Base-by-base conservation (phyloP, 2,329 filamentous ascomycete genomes). In the Aschersonia sp. region DNA sequence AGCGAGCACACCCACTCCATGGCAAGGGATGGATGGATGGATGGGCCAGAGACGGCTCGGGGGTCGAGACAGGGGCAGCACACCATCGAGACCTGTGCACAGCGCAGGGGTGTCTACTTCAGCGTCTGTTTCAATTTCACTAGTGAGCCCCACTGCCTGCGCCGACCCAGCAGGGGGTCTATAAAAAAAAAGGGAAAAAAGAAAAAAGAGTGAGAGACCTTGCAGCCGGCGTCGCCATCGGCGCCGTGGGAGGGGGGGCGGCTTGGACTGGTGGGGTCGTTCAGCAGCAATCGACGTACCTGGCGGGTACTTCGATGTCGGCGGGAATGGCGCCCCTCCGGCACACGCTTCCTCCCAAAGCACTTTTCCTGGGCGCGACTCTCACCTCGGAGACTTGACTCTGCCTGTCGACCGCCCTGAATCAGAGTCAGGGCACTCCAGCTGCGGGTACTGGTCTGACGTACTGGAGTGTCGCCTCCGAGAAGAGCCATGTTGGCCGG, bases 51-150 rank as follows among this genome's bases (percentile, higher is more conserved):
- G 44, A 29, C 44, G n/a, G 31, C 44, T 45, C 31, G 30, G 32
- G 30, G 29, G 31, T 45, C 44, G 30, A 46, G 32, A 38, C 32
- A 38, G 32, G 32, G 32, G 32, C 12, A 38, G 20, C 20, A 38
- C 32, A 38, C 32, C 32, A 7, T 9, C 12, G 12, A 12, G 32
- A 38, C 32, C 32, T 38, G 32, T 20, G 20, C 20, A 31, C 30
- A 35, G 5, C 38, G 38, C 45, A 41, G 38, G 45, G 45, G 45
- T 41, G 12, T 38, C 12, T 12, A 38, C 7, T 12, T 38, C 43
- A 47, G 49, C 47, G 47, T 40, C 51, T 54, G 52, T 55, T 55
- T 54, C 53, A 54, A 55, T 54, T 53, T 51, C 51, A 40, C 44
- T 50, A 45, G 51, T 41, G 44, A 45, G 47, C 38, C 47, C 52